A percentile compares a stretch with the other conserved stretches of the same genome.
Conservation (phyloP, 148 eudicot species). For the Rheum nobile region DNA sequence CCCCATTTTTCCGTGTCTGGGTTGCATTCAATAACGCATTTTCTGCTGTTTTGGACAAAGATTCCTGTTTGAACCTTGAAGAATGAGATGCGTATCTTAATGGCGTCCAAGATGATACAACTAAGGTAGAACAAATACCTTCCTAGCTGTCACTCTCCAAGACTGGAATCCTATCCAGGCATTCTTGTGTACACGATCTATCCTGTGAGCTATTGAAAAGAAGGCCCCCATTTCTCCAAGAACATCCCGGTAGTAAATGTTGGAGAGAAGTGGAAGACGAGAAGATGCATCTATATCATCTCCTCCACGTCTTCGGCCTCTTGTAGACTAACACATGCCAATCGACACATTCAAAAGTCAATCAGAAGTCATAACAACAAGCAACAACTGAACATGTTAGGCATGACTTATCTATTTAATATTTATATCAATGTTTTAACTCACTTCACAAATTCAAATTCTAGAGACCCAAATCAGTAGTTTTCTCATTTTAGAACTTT, state of each 20-base stretch:
- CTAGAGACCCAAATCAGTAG: no score
- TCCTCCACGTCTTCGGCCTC: constrained; percentile 61
- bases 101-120: not conserved
- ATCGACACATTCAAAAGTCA: not conserved
- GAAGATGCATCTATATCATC: constrained; percentile 88
- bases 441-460: not conserved
- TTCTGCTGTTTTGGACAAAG: constrained; percentile 62
- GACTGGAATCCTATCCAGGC: constrained; percentile 98
- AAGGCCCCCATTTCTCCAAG: constrained; percentile 87
- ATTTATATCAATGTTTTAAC: not conserved
- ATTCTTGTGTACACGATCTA: constrained; percentile 84
- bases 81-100: not conserved
- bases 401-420: not conserved
- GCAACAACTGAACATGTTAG: not conserved
- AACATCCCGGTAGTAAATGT: constrained; percentile 61
- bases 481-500: no score
- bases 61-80: constrained; percentile 34
- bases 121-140: constrained; percentile 25
- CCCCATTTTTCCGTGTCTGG: constrained; percentile 56
- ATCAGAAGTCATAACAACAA: not conserved
- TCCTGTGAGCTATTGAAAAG: constrained; percentile 71
- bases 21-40: constrained; percentile 51
- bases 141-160: constrained; percentile 82
- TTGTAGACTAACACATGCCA: constrained; percentile 38
- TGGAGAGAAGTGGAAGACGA: constrained; percentile 68